Evolutionary conservation across 192 early-diverging fungal genomes (phyloP), one percentile per base, ranked within the genome.

Genomic region (Chytriomyces sp.): DNA sequence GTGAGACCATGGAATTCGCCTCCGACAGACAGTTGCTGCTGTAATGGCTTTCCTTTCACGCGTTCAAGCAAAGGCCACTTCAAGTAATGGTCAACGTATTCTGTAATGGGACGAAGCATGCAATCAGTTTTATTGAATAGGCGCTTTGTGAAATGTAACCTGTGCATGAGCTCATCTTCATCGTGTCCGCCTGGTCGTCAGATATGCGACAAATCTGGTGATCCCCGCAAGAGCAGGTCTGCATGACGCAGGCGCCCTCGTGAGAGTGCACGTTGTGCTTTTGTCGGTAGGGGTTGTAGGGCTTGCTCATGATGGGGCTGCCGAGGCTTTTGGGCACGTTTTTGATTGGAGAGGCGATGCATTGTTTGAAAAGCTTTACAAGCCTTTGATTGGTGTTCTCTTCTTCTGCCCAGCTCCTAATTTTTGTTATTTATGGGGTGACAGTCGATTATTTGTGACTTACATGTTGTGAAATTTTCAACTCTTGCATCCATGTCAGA

Each of bases 81-180:
- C 38, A 73, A 41, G 57, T 79, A 84, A 54, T 84, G 78, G 36
- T 84, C 77, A 3, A 70, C 70, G 40, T 84, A 84, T 53, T 84
- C 82, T 79, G 52, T 4, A 53, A 7, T 34, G 34, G 19, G 14
- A 17, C 5, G n/a, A 49, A 49, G 14, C 44, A 49, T 49, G 44
- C 44, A 14, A 49, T 14, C 44, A 49, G 14, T 49, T n/a, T 49
- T 14, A n/a, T 22, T n/a, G 44, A 49, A 49, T 14, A 3, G 14
- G 44, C 44, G 44, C 22, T 2, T 22, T 49, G 14, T 22, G 17
- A 49, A 22, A 49, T n/a, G 17, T 49, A 14, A 49, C 44, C 44
- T 49, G 44, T 49, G 44, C 44, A 49, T n/a, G 44, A n/a, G 44
- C 44, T 22, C 44, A 49, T 49, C 44, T 49, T 49, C 44, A 49